These are phyloP conservation scores for Ganoderma resinaceum DNA, from an alignment of 1,284 basidiomycete species.

Conservation along the genomic window DNA sequence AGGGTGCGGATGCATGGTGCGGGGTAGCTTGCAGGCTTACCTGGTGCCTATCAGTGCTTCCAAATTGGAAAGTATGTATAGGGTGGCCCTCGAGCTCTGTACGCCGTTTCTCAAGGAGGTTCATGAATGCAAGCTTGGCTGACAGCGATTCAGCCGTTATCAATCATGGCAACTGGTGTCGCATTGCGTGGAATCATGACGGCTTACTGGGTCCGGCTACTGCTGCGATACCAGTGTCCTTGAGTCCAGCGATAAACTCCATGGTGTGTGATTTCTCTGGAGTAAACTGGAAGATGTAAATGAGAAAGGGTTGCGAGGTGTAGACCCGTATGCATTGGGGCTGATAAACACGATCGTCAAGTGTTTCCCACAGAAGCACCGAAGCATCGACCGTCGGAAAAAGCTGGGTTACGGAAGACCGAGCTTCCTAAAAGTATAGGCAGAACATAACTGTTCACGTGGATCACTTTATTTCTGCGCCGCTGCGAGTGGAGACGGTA, in stretches of 20 bases:
- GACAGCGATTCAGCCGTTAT: not conserved
- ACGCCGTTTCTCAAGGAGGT: slow-evolving; percentile 49
- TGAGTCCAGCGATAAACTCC: slow-evolving; percentile 19
- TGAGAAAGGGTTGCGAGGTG: not conserved
- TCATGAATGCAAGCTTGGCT: slow-evolving; percentile 48
- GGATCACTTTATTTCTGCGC: not conserved
- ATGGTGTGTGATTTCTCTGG: not conserved
- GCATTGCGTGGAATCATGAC: not conserved
- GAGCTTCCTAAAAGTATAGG: not conserved
- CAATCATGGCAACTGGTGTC: not conserved
- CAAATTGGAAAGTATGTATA: slow-evolving; percentile 62
- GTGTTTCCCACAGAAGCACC: not conserved
- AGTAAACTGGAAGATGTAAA: not conserved
- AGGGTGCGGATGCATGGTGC: not conserved
- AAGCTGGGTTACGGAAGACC: not conserved
- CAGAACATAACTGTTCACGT: not conserved
- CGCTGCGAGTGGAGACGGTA: too few species aligned
- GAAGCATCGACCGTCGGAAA: not conserved
- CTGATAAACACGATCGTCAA: not conserved
- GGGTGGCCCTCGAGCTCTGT: slow-evolving; percentile 49
- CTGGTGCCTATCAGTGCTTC: slow-evolving; percentile 57
- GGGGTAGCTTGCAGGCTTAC: slow-evolving; percentile 48
- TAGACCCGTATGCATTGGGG: not conserved
- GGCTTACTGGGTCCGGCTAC: slow-evolving; percentile 25
- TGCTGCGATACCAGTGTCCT: slow-evolving; percentile 13